phyloP scores from a whole-genome alignment of 2,329 filamentous ascomycete species.

The Phyllosticta paracitricarpa region DNA sequence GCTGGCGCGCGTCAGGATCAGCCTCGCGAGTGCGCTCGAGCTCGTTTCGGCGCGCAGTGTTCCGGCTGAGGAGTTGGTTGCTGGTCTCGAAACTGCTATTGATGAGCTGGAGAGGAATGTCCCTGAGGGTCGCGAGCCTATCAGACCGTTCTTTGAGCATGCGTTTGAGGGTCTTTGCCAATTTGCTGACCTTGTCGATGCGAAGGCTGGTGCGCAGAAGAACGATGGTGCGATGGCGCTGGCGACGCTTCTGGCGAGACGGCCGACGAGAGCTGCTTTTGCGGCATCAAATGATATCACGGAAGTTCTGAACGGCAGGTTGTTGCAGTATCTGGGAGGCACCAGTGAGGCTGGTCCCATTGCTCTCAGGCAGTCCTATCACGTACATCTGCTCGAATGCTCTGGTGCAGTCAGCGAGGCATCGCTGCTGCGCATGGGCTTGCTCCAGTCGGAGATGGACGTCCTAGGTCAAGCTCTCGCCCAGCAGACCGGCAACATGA shows the following conservation, averaged over 20 bases:
- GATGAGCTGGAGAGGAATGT: slow-evolving; percentile 22
- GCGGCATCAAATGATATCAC: not conserved
- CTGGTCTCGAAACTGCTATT: slow-evolving; percentile 20
- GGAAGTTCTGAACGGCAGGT: not conserved
- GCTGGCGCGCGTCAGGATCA: slow-evolving; percentile 25
- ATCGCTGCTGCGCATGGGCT: slow-evolving; percentile 28
- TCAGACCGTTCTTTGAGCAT: slow-evolving; percentile 26
- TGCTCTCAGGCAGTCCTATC: not conserved
- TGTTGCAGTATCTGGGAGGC: not conserved
- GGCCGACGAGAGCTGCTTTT: slow-evolving; percentile 22
- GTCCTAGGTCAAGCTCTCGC: slow-evolving; percentile 27
- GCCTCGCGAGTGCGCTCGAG: slow-evolving; percentile 24
- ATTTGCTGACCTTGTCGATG: slow-evolving; percentile 20
- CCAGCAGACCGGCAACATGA: slow-evolving; percentile 24
- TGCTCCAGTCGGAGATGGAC: slow-evolving; percentile 31
- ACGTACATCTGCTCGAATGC: not conserved
- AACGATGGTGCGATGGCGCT: not conserved
- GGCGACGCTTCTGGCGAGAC: slow-evolving; percentile 24
- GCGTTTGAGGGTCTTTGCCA: slow-evolving; percentile 30
- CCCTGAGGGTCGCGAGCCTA: slow-evolving; percentile 17
- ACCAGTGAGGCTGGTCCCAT: not conserved
- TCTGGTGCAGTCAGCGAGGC: slow-evolving; percentile 21
- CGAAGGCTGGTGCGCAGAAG: not conserved
- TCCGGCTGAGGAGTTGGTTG: slow-evolving; percentile 21
- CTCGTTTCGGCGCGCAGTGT: slow-evolving; percentile 22